Evolutionary conservation across 2,329 filamentous ascomycete species (phyloP).

Genomic region (Fusarium sp.): DNA sequence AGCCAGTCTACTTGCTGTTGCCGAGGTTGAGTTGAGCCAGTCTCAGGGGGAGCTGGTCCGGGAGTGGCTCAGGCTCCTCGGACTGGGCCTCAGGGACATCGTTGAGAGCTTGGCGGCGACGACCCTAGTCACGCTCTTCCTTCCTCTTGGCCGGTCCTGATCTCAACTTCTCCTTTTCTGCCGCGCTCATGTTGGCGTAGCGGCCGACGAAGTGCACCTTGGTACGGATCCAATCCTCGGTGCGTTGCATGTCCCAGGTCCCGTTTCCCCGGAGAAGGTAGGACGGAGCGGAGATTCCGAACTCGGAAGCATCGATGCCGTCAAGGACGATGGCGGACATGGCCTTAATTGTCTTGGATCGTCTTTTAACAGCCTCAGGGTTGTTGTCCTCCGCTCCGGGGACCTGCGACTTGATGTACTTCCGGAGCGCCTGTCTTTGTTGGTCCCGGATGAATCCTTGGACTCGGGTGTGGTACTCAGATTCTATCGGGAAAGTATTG

Average conservation of each 20-base stretch:
- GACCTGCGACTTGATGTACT: conserved; percentile 51
- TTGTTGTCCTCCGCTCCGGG: conserved; percentile 40
- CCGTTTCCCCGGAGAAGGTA: conserved; percentile 51
- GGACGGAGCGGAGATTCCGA: conserved; percentile 46
- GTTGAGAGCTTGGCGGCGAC: neutral
- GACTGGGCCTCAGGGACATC: neutral
- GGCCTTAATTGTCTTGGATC: conserved; percentile 46
- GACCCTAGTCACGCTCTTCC: neutral
- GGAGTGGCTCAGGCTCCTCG: neutral
- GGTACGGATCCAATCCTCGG: neutral
- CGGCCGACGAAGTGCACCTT: neutral
- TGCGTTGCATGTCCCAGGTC: conserved; percentile 53
- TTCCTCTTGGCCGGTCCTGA: neutral
- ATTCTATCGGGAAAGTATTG: conserved; percentile 55
- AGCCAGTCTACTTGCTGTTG: neutral
- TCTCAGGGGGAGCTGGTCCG: neutral
- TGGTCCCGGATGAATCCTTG: conserved; percentile 53
- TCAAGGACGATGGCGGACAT: conserved; percentile 62
- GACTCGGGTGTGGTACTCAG: conserved; percentile 53
- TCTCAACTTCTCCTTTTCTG: neutral
- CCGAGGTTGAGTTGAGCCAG: neutral
- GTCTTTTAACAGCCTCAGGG: neutral
- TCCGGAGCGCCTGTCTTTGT: conserved; percentile 53
- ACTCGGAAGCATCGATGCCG: conserved; percentile 46
- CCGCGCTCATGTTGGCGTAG: neutral